Percentiles rank a stretch among this genome's conserved stretches.
Conservation (phyloP, 2,329 filamentous ascomycete species). For the Nemania sp. region DNA sequence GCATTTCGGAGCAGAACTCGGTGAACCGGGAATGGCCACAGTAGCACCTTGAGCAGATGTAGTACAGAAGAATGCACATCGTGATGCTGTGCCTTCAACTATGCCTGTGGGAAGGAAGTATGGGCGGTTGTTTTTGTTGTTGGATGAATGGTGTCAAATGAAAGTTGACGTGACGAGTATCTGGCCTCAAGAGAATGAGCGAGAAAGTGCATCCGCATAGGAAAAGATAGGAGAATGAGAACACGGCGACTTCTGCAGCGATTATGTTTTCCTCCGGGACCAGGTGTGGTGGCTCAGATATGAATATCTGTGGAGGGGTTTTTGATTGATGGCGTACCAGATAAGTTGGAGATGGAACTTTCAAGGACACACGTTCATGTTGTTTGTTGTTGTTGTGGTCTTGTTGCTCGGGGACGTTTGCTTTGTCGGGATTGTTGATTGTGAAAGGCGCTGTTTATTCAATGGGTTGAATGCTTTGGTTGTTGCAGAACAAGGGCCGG, state of each 20-base stretch:
- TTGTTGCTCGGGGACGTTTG: not conserved
- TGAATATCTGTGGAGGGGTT: not conserved
- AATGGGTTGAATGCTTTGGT: not conserved
- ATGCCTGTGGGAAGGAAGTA: not conserved
- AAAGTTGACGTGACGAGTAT: not conserved
- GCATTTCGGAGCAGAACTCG: conserved; percentile 13
- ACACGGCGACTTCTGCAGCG: not conserved
- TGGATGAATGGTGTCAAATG: not conserved
- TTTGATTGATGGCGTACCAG: not conserved
- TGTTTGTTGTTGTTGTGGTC: not conserved
- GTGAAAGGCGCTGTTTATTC: not conserved
- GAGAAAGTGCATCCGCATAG: not conserved
- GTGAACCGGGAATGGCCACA: conserved; percentile 18
- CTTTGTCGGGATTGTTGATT: not conserved
- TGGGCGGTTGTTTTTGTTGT: not conserved
- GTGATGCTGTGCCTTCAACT: not conserved
- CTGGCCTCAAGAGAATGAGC: not conserved
- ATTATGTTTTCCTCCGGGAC: not conserved
- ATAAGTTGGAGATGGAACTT: not conserved
- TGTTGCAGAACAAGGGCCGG: not conserved
- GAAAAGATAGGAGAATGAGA: not conserved
- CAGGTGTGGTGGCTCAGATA: not conserved
- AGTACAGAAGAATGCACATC: conserved; percentile 25
- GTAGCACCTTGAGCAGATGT: conserved; percentile 26
- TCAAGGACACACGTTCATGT: not conserved